Base-by-base conservation (phyloP, 805 yeast genomes). In the Spathaspora hagerdaliae region DNA sequence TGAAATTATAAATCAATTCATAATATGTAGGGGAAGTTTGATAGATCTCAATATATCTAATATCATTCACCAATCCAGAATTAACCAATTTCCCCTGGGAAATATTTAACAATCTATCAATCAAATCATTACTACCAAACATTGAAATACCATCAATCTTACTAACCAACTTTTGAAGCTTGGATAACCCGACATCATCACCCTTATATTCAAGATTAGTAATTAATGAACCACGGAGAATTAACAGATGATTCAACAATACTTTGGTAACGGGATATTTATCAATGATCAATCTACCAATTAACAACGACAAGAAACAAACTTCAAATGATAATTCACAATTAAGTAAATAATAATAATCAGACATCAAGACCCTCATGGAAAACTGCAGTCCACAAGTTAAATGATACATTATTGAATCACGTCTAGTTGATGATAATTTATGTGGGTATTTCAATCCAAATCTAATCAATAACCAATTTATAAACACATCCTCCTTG, bases 301-400 rank as follows among this genome's bases (percentile, higher is more conserved):
- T 47, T 3, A 71, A 45, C 32, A 68, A 53, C 26, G 47, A 56
- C 42, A 71, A 57, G 15, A 69, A 56, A 37, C 64, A 53, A 39
- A 53, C 64, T 50, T 71, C 76, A 52, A 67, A 71, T 10, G 49
- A 59, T 14, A 53, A 45, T 38, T 67, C 71, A 34, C 65, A 52
- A 1, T 59, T 43, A 7, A 62, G 54, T 32, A 71, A 55, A 32
- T 58, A 50, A 6, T 60, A 34, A 41, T 67, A 69, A 29, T 67
- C 64, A 12, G 54, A 39, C 2, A 63, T 9, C 42, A 67, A 49
- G 15, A 33, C 38, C 10, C 46, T 46, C 35, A 42, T 44, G 12
- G 19, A 19, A 40, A 29, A 34, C 44, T 13, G 13, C 14, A 12
- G 38, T 31, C n/a, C 43, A 42, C 7, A 11, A 11, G 42, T 39